Evolutionary conservation across 768 basidiomycete species (phyloP).

Genomic region (Boletus edulis): DNA sequence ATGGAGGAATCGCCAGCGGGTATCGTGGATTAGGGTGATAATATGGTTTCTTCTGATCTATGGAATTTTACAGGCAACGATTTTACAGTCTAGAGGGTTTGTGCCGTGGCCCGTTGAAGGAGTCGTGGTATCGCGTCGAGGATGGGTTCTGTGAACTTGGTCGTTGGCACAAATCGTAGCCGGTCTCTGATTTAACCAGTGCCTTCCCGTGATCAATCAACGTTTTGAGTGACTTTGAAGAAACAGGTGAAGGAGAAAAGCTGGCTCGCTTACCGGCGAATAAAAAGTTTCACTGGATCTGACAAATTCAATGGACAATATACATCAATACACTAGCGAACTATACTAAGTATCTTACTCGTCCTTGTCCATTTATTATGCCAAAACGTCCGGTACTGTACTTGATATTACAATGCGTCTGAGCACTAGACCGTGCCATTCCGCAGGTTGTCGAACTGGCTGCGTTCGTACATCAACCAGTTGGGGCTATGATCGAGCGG

Average conservation of each 20-base stretch:
- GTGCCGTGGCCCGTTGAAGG: no score
- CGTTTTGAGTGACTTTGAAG: not conserved
- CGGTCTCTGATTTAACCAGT: not conserved
- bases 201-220: not conserved
- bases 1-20: conserved; percentile 10
- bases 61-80: conserved; percentile 5
- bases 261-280: not conserved
- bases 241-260: not conserved
- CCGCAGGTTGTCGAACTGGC: conserved; percentile 78
- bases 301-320: conserved; percentile 9
- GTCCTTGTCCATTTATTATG: not conserved
- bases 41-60: conserved; percentile 21
- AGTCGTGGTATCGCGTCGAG: conserved; percentile 7
- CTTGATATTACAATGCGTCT: not conserved
- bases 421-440: conserved; percentile 51
- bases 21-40: conserved; percentile 21
- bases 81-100: conserved; percentile 15
- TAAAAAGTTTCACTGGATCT: not conserved
- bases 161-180: not conserved
- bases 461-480: conserved; percentile 76
- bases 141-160: not conserved
- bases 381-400: not conserved
- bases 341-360: not conserved
- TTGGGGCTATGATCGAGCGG: conserved; percentile 68
- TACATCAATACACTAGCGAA: not conserved